Base-by-base conservation (phyloP, 768 basidiomycete genomes). In the Tephrocybe sp. region DNA sequence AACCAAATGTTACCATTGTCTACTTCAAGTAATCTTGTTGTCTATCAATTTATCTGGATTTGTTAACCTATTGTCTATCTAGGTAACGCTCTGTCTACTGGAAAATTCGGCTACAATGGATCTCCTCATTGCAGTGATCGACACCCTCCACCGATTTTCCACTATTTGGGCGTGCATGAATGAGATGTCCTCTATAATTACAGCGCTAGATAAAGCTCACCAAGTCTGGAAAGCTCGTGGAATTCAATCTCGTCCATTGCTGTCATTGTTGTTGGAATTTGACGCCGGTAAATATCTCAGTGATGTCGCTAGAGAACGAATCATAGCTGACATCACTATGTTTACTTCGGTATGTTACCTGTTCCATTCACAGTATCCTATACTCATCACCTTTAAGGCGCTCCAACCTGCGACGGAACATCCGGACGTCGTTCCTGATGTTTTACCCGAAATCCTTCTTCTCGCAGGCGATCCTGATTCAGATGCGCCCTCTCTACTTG, bases 131-230 rank as follows among this genome's bases (percentile, higher is more conserved):
- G 78, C 80, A 0, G 77, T 88, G 1, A 75, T 90, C n/a, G 83
- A 87, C 54, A 83, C 82, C 4, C 72, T 92, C n/a, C 78, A 82
- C 51, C 81, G 86, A 6, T 85, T 86, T 57, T 76, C 79, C 9
- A 77, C 80, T 18, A 83, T 91, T 40, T 92, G 89, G 89, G 78
- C 80, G 11, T 88, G 86, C 52, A 88, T 92, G 84, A 76, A 87
- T 58, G 76, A 40, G 38, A n/a, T 51, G 69, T 9, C 77, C 79
- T 52, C 60, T 0, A 83, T 92, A 44, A 74, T 83, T 2, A 66
- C 69, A 6, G 77, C 85, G 0, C 75, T 92, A 19, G 81, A 83
- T 57, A 65, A 73, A 24, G 79, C 84, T 2, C 82, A 89, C 59
- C 75, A 83, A 44, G 63, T 69, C 1, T 87, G 83, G 80, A 84